These are phyloP conservation scores for Haplosporangium sp. DNA, from an alignment of 371 early-diverging fungal genomes.

Conservation along the genomic window DNA sequence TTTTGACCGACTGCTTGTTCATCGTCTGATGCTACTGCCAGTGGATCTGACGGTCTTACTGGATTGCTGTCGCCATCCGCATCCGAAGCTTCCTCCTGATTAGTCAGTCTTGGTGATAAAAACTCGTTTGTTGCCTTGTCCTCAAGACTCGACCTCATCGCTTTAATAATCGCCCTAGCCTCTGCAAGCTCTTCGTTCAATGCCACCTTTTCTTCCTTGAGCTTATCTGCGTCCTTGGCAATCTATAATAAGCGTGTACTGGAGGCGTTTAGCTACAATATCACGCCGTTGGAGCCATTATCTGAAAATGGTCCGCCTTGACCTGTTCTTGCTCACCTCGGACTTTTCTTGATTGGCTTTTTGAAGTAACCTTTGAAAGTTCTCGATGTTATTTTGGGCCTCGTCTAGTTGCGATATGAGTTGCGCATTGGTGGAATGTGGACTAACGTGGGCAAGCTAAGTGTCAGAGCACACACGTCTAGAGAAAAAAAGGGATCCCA, in stretches of 20 bases:
- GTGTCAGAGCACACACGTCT: neutral
- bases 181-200: conserved; percentile 42
- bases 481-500: neutral
- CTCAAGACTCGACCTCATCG: conserved; percentile 42
- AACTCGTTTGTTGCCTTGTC: conserved; percentile 43
- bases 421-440: conserved; percentile 49
- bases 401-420: conserved; percentile 44
- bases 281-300: neutral
- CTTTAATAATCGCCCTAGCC: conserved; percentile 35
- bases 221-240: conserved; percentile 29
- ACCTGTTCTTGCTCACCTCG: conserved; percentile 19
- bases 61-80: neutral
- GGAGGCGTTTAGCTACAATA: neutral
- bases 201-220: conserved; percentile 35
- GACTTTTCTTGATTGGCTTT: conserved; percentile 45
- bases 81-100: conserved; percentile 8
- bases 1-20: neutral
- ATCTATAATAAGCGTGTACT: conserved; percentile 10
- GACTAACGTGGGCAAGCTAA: conserved; percentile 8
- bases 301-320: no score
- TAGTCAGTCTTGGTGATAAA: conserved; percentile 22
- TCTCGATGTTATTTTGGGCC: conserved; percentile 41
- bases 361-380: conserved; percentile 48
- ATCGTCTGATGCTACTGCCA: conserved; percentile 2
- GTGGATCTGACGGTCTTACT: conserved; percentile 1